Conservation (phyloP, 345 rosid species). For the Linum usitatissimum region DNA sequence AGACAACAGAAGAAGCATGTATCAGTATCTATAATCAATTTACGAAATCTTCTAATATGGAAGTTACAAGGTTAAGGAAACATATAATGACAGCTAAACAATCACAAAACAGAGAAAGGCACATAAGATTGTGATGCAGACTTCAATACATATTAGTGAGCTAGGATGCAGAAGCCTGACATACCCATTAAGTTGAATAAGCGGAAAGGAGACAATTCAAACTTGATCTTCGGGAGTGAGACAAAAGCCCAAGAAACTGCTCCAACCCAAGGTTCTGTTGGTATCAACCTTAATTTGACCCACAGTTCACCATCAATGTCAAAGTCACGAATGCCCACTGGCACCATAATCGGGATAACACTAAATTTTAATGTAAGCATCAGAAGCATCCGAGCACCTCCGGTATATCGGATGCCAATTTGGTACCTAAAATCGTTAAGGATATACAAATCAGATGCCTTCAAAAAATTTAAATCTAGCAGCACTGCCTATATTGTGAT, state of each 20-base stretch:
- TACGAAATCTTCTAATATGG: neutral
- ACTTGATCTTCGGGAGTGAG: conserved; percentile 90
- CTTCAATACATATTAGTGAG: too few relatives aligned
- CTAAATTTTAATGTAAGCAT: conserved; percentile 82
- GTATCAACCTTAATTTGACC: conserved; percentile 91
- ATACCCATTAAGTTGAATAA: conserved; percentile 93
- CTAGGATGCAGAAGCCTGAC: conserved; percentile 17
- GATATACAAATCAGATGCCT: neutral
- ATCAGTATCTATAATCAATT: conserved; percentile 19
- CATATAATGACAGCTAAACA: too few relatives aligned
- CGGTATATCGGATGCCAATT: conserved; percentile 91
- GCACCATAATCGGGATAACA: conserved; percentile 70
- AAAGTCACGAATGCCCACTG: conserved; percentile 87
- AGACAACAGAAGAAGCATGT: conserved; percentile 19
- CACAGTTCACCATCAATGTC: conserved; percentile 99
- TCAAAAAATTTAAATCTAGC: neutral
- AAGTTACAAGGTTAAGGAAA: neutral
- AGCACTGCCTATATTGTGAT: neutral
- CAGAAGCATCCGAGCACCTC: conserved; percentile 89
- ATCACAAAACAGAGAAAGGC: too few relatives aligned
- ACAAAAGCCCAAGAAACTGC: conserved; percentile 96
- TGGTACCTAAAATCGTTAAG: conserved; percentile 59
- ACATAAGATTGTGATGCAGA: too few relatives aligned
- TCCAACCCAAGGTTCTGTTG: conserved; percentile 88
- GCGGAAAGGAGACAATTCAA: conserved; percentile 86